Evolutionary conservation across 2,329 filamentous ascomycete genomes (phyloP), one percentile per base, ranked within the genome.

Genomic region (Colletotrichum sp.): DNA sequence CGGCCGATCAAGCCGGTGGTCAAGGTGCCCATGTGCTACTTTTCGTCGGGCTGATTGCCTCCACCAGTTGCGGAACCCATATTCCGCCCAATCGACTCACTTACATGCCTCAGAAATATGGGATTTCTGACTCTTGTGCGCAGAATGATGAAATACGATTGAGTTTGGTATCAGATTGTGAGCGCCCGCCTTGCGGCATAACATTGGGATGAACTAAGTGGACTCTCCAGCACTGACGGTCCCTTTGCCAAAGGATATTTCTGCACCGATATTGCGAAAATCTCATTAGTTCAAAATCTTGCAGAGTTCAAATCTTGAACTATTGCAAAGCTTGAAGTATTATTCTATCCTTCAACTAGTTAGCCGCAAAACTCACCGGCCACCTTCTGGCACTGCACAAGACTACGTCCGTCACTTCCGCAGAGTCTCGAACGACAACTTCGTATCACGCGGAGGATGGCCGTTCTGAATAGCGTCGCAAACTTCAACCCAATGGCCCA

Each of bases 401-500:
- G 39, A 43, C 39, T n/a, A n/a, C 5, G 8, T 43, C 39, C 39
- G 18, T n/a, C 18, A 43, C 39, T 48, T 48, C 43, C 43, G 18
- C 43, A 13, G 3, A 21, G 43, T 48, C 43, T 48, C 43, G 43
- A 48, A 48, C 18, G 3, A 48, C 9, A 21, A 7, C 10, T 10
- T 10, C n/a, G n/a, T 10, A 21, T 48, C 6, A n/a, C 9, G 1
- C 10, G 43, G 43, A 48, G 43, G 21, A 48, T 48, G 43, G 10
- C 3, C n/a, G 10, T 21, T 21, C 43, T 48, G 18, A 21, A 48
- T 21, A 21, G 43, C 9, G 6, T 48, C n/a, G 39, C 39, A 48
- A n/a, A n/a, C 9, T 7, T 12, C 18, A 48, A 48, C 39, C 18
- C 0, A 4, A 12, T 3, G 10, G 43, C n/a, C 6, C 1, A 4